phyloP scores from a whole-genome alignment of 805 yeast genomes.

The Metschnikowia cerradonensis region DNA sequence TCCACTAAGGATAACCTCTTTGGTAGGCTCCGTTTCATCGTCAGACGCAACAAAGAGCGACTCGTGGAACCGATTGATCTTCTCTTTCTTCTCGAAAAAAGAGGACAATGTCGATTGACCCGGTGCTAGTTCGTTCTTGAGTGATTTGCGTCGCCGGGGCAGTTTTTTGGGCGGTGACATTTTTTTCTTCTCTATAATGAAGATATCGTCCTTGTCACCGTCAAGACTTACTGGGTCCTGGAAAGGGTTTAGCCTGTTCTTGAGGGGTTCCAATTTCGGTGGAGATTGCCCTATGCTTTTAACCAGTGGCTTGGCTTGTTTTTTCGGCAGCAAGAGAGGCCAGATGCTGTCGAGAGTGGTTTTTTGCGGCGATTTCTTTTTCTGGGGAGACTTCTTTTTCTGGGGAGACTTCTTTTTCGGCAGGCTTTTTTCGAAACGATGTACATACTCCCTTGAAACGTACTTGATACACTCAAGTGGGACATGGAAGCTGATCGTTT shows the following conservation, averaged over 20 bases:
- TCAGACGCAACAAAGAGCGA: slow-evolving; percentile 12
- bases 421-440: slow-evolving; percentile 8
- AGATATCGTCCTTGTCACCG: background rate
- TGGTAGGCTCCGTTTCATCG: slow-evolving; percentile 10
- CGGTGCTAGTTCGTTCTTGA: slow-evolving; percentile 9
- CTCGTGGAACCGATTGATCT: slow-evolving; percentile 5
- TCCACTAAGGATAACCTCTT: background rate
- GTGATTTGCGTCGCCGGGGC: slow-evolving; percentile 7
- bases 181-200: background rate
- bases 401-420: slow-evolving; percentile 13
- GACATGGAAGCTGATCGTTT: slow-evolving; percentile 7
- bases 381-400: slow-evolving; percentile 15
- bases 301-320: background rate
- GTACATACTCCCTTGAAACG: slow-evolving; percentile 15
- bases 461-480: slow-evolving; percentile 19
- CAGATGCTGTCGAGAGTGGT: slow-evolving; percentile 25
- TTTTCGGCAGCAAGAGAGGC: slow-evolving; percentile 11
- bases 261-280: background rate
- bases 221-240: background rate
- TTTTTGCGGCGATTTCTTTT: slow-evolving; percentile 20
- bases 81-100: slow-evolving; percentile 11
- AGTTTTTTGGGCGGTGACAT: slow-evolving; percentile 2
- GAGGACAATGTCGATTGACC: slow-evolving; percentile 19
- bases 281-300: background rate
- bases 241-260: background rate